A percentile compares a stretch with the other conserved stretches of the same genome.
phyloP scores from a whole-genome alignment of 495 filamentous ascomycete species.

The Sporormia fimetaria region DNA sequence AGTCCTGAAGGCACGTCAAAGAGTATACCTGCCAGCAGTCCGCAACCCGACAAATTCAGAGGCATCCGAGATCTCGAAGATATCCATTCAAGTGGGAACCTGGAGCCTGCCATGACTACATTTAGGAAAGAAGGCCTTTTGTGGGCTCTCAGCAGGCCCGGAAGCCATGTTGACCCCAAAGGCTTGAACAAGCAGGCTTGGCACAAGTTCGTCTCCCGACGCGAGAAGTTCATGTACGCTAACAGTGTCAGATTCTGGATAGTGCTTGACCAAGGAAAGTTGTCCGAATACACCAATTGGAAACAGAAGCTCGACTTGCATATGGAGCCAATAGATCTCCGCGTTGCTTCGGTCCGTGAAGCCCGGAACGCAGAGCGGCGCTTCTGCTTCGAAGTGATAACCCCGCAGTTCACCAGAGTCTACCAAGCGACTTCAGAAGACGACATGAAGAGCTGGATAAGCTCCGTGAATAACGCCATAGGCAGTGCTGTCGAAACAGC shows the following conservation, averaged over 20 bases:
- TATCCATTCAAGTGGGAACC: constrained; percentile 40
- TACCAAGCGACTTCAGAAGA: constrained; percentile 98
- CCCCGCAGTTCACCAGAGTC: constrained; percentile 88
- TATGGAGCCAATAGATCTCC: constrained; percentile 95
- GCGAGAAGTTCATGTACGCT: not conserved
- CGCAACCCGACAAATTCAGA: constrained; percentile 59
- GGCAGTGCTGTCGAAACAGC: constrained; percentile 89
- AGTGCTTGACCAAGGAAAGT: constrained; percentile 86
- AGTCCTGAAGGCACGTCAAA: constrained; percentile 29
- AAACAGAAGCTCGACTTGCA: constrained; percentile 94
- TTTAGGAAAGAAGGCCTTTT: constrained; percentile 83
- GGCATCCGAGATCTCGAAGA: constrained; percentile 86
- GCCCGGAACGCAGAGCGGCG: constrained; percentile 86
- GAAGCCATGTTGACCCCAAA: constrained; percentile 88
- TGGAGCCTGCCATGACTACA: constrained; percentile 39
- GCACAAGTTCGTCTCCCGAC: constrained; percentile 75
- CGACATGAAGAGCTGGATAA: constrained; percentile 95
- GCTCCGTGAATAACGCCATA: constrained; percentile 90
- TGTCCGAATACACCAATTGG: constrained; percentile 99
- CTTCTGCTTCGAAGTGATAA: constrained; percentile 98
- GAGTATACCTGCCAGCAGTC: constrained; percentile 36
- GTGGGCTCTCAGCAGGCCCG: constrained; percentile 87
- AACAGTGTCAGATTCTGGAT: constrained; percentile 74
- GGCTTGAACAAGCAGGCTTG: constrained; percentile 93
- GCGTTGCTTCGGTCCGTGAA: constrained; percentile 92